These are phyloP conservation scores for Lolium rigidum DNA, from an alignment of 176 grass and related monocot species.

Conservation along the genomic window DNA sequence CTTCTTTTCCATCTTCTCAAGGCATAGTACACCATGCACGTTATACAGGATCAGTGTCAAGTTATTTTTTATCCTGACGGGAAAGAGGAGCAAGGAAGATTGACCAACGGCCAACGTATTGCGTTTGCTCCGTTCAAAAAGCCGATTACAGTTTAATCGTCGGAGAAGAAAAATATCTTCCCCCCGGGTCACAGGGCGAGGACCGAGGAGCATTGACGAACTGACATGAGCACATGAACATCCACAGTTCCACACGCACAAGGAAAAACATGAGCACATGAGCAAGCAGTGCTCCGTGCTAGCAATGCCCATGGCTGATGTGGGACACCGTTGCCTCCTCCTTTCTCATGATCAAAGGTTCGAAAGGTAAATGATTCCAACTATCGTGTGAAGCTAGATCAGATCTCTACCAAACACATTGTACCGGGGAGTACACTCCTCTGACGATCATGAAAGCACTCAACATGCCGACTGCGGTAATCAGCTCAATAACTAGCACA, in stretches of 20 bases:
- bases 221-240: not conserved
- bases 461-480: not conserved
- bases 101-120: too few species aligned
- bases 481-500: slow-evolving; percentile 22
- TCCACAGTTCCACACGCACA: too few species aligned
- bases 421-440: not conserved
- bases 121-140: not conserved
- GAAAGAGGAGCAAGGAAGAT: too few species aligned
- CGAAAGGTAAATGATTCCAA: not conserved
- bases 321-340: not conserved
- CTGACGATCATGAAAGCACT: not conserved
- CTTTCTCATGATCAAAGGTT: not conserved
- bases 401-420: slow-evolving; percentile 4
- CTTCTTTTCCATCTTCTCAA: not conserved
- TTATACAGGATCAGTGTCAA: not conserved
- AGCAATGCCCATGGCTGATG: not conserved
- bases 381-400: not conserved
- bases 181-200: not conserved
- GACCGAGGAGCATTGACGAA: not conserved
- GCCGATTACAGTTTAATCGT: not conserved
- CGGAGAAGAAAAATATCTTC: not conserved
- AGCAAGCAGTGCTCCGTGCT: not conserved
- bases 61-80: not conserved
- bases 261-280: too few species aligned
- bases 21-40: not conserved